Conservation (phyloP, 352 stramenopile species). For the Phytophthora palmivora region DNA sequence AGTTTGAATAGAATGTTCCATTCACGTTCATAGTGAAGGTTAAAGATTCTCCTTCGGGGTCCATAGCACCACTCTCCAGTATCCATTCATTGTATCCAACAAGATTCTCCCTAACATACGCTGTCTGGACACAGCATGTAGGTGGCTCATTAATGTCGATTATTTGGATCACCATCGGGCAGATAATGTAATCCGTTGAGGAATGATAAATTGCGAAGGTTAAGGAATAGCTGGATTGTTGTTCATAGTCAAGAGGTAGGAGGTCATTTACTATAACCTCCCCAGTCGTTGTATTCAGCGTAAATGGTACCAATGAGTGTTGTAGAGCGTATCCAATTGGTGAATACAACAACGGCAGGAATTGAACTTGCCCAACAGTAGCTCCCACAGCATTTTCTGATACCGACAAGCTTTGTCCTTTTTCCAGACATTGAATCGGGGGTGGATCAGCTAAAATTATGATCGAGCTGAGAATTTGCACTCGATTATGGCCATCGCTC, state of each 20-base stretch:
- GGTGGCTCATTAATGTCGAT: slow-evolving; percentile 62
- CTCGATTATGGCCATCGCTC: slow-evolving; percentile 30
- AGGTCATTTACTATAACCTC: slow-evolving; percentile 37
- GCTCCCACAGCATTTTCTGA: slow-evolving; percentile 26
- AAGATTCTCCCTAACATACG: slow-evolving; percentile 44
- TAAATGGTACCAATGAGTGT: slow-evolving; percentile 36
- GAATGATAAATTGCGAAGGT: slow-evolving; percentile 49
- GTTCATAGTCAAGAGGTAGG: slow-evolving; percentile 52
- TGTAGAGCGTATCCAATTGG: slow-evolving; percentile 11
- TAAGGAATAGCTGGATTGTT: slow-evolving; percentile 33
- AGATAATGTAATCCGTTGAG: slow-evolving; percentile 44
- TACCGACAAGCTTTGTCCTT: slow-evolving; percentile 17
- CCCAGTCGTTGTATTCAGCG: slow-evolving; percentile 44
- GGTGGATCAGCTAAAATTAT: slow-evolving; percentile 37
- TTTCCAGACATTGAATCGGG: slow-evolving; percentile 43
- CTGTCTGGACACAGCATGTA: slow-evolving; percentile 28
- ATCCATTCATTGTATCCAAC: slow-evolving; percentile 26
- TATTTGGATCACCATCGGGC: slow-evolving; percentile 41
- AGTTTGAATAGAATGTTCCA: slow-evolving; percentile 24
- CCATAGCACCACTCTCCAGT: slow-evolving; percentile 18
- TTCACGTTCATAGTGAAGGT: slow-evolving; percentile 18
- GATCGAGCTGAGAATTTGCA: slow-evolving; percentile 22
- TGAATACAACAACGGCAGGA: slow-evolving; percentile 18
- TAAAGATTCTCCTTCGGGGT: slow-evolving; percentile 24
- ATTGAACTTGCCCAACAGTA: slow-evolving; percentile 10